A percentile compares a stretch with the other conserved stretches of the same genome.
These are phyloP conservation scores for Fagopyrum esculentum DNA, from an alignment of 148 eudicot species.

Conservation along the genomic window DNA sequence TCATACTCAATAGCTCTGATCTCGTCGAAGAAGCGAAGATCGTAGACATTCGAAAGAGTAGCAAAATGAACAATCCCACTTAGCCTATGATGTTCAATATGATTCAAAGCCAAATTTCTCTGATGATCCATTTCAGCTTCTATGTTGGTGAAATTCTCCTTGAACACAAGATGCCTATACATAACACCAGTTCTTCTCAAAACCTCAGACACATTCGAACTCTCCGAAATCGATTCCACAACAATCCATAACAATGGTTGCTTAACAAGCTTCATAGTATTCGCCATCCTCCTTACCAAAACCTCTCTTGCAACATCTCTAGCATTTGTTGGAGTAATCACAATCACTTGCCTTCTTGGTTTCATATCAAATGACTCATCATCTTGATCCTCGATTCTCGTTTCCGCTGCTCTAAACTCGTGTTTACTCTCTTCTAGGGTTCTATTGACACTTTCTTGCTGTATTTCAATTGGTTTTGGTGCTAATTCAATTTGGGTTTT, in stretches of 20 bases:
- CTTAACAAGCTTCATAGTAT: conserved; percentile 60
- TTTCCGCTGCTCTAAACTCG: conserved; percentile 16
- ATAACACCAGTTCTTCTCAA: conserved; percentile 78
- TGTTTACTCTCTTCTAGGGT: conserved; percentile 21
- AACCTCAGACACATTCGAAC: conserved; percentile 44
- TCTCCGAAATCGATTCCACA: conserved; percentile 48
- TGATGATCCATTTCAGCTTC: conserved; percentile 69
- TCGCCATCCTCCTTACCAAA: conserved; percentile 51
- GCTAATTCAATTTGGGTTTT: conserved; percentile 23
- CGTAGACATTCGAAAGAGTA: conserved; percentile 70
- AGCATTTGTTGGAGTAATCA: conserved; percentile 64
- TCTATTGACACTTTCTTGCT: conserved; percentile 20
- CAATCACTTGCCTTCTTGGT: conserved; percentile 49
- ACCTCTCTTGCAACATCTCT: conserved; percentile 40
- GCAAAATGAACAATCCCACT: conserved; percentile 96
- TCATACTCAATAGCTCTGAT: conserved; percentile 74
- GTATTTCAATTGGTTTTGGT: conserved; percentile 25
- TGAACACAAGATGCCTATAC: conserved; percentile 77
- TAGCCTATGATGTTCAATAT: conserved; percentile 77
- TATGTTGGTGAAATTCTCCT: conserved; percentile 56
- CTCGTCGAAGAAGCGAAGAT: conserved; percentile 81
- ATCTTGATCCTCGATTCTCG: conserved; percentile 3
- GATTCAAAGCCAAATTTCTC: conserved; percentile 72
- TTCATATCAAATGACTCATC: conserved; percentile 7
- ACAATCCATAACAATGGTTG: conserved; percentile 80